Evolutionary conservation across 305 asterid genomes (phyloP).

Genomic region (Galium porrigens): DNA sequence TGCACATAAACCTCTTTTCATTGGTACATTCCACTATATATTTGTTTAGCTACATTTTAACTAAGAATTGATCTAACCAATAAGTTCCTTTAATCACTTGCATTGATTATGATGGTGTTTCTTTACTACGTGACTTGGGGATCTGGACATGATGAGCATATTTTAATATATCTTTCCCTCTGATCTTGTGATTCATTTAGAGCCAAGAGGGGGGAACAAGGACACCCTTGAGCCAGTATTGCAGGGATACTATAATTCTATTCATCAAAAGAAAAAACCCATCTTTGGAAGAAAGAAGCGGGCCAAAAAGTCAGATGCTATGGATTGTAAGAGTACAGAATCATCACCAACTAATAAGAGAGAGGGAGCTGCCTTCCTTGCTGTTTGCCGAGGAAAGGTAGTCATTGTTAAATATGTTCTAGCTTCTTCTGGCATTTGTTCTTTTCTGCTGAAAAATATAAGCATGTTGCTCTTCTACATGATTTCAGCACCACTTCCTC

Average conservation of each 20-base stretch:
- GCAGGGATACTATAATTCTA: conserved; percentile 50
- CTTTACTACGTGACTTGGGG: neutral
- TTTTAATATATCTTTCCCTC: neutral
- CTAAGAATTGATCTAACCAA: neutral
- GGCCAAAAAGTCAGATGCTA: conserved; percentile 40
- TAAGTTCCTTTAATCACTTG: neutral
- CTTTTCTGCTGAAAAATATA: neutral
- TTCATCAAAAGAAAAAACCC: conserved; percentile 36
- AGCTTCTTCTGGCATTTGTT: neutral
- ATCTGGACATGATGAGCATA: neutral
- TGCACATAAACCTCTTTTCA: conserved; percentile 61
- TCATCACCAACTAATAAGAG: conserved; percentile 26
- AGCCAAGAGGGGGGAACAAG: conserved; percentile 80
- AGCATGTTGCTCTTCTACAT: neutral
- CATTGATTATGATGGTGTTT: neutral
- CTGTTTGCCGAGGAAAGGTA: conserved; percentile 99
- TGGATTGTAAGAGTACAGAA: conserved; percentile 24
- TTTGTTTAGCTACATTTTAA: neutral
- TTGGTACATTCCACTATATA: conserved; percentile 40
- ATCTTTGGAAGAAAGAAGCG: conserved; percentile 39
- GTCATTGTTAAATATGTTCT: conserved; percentile 6
- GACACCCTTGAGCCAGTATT: conserved; percentile 59
- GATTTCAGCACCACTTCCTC: neutral
- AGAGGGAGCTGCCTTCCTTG: conserved; percentile 80
- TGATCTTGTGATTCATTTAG: conserved; percentile 29